Conservation (phyloP, 352 stramenopile genomes). For the Globisporangium orthogonon region DNA sequence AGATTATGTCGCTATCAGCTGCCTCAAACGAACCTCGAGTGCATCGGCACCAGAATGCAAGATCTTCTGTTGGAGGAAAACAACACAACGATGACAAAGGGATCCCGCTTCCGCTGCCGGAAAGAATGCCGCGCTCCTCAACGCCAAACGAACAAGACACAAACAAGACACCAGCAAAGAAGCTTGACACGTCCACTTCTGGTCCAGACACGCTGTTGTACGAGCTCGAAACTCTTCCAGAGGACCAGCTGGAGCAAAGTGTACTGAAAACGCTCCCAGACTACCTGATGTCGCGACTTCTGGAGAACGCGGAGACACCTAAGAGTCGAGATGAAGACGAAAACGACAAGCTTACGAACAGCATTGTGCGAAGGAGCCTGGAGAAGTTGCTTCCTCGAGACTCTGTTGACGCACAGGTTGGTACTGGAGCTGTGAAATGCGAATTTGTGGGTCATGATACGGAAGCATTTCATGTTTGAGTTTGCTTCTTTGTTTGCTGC, state of each 20-base stretch:
- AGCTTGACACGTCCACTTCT: not conserved
- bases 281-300: slow-evolving; percentile 22
- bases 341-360: not conserved
- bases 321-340: not conserved
- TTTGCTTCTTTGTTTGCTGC: not conserved
- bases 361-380: slow-evolving; percentile 25
- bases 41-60: not conserved
- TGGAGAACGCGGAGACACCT: slow-evolving; percentile 5
- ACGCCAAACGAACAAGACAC: not conserved
- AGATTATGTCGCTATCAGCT: not conserved
- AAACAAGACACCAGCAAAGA: not conserved
- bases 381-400: slow-evolving; percentile 23
- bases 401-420: slow-evolving; percentile 23
- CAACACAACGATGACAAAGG: not conserved
- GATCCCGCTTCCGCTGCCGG: too few relatives aligned
- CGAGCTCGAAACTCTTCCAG: slow-evolving; percentile 1
- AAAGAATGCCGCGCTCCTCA: not conserved
- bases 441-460: not conserved
- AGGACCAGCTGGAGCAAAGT: slow-evolving; percentile 17
- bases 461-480: not conserved
- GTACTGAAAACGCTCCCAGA: slow-evolving; percentile 15
- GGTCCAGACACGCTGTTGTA: slow-evolving; percentile 1
- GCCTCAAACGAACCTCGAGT: not conserved
- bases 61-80: not conserved
- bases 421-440: not conserved